Evolutionary conservation across 345 rosid species (phyloP), one percentile per base, ranked within the genome.

Genomic region (Carallia brachiata): DNA sequence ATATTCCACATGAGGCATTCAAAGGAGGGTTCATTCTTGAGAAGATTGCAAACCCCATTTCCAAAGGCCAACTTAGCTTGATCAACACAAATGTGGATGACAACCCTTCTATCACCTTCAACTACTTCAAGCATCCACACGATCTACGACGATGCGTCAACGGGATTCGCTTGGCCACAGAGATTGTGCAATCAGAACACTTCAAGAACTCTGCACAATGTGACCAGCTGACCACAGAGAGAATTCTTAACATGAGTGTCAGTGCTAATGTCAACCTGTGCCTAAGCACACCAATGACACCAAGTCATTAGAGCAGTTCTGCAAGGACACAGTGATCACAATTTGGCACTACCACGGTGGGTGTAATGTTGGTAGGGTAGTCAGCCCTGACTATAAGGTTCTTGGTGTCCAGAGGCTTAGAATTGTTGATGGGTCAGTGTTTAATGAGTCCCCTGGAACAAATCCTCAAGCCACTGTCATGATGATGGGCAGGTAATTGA

Each of bases 291-390:
- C 80, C 36, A 89, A 95, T 53, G 98, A 95, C 81, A 92, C 96
- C 66, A 77, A 79, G 84, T 95, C 92, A 40, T 62, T 95, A 23
- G 92, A 88, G 84, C 99, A 95, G 87, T 96, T 92, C 84, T 96
- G 99, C 75, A 88, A 70, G 68, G 98, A 96, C 80, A 89, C 96
- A 6, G 97, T 96, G 69, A 82, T 90, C 88, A 86, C 97, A 36
- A 96, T 96, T 39, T 96, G 98, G 99, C 99, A 96, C 52, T 96
- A 88, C 68, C 99, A 96, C 59, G 99, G 98, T 10, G 99, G 99
- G 7, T 88, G 97, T 61, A 90, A 82, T 63, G 96, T 92, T 8
- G 93, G 93, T 13, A 87, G 83, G 80, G 99, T 96, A 18, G 97
- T 96, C 67, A 74, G 59, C 75, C 70, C 71, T 30, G 73, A 85